phyloP scores from a whole-genome alignment of 208 protist species.

The Crithidia sp. region DNA sequence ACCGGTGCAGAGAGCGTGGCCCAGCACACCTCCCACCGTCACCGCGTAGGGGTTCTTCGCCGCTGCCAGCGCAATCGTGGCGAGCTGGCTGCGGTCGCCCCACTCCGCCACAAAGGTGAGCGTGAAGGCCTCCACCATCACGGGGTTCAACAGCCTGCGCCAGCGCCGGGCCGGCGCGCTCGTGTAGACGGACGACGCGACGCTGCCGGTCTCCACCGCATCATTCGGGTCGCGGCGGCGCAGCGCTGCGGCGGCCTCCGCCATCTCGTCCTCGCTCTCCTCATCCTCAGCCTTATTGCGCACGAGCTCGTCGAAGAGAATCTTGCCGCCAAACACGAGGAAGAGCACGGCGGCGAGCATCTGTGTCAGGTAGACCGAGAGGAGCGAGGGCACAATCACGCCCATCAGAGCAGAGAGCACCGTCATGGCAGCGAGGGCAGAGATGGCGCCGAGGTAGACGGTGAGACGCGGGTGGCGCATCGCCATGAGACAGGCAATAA shows the following conservation, averaged over 20 bases:
- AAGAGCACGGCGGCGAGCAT: constrained; percentile 88
- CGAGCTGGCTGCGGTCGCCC: constrained; percentile 97
- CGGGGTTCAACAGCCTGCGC: constrained; percentile 61
- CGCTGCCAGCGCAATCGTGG: constrained; percentile 94
- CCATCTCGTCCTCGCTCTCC: constrained; percentile 90
- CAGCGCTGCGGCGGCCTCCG: constrained; percentile 82
- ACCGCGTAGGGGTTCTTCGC: constrained; percentile 93
- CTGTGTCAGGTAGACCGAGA: constrained; percentile 90
- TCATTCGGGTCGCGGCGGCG: constrained; percentile 77
- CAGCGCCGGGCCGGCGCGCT: constrained; percentile 53
- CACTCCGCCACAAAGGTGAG: constrained; percentile 97
- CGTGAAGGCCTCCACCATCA: constrained; percentile 93
- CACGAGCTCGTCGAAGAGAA: constrained; percentile 83
- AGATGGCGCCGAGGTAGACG: constrained; percentile 88
- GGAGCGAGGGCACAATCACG: constrained; percentile 78
- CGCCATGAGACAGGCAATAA: constrained; percentile 96
- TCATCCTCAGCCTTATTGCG: constrained; percentile 59
- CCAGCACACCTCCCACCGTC: constrained; percentile 92
- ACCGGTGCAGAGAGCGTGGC: constrained; percentile 95
- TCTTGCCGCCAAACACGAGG: constrained; percentile 87
- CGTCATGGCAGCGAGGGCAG: constrained; percentile 94
- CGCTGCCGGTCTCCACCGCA: constrained; percentile 64
- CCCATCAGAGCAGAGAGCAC: constrained; percentile 91
- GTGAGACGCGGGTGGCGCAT: constrained; percentile 90
- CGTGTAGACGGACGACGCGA: constrained; percentile 39